These are phyloP conservation scores for Alternaria viburni DNA, from an alignment of 2,329 filamentous ascomycete genomes.

Conservation along the genomic window DNA sequence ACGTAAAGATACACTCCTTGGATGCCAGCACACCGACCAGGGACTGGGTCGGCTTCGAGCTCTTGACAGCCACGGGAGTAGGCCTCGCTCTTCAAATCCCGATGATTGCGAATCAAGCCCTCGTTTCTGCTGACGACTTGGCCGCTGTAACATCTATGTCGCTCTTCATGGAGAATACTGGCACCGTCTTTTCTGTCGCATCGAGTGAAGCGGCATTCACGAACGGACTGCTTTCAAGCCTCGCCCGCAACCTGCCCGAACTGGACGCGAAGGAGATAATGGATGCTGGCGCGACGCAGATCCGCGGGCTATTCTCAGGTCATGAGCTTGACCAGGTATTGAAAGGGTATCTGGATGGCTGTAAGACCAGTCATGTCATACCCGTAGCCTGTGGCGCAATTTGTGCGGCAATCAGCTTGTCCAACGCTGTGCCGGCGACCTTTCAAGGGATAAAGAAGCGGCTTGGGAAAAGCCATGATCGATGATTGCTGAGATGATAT, in stretches of 20 bases:
- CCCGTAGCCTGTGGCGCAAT: constrained; percentile 27
- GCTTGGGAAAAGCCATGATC: constrained; percentile 22
- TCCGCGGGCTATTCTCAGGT: constrained; percentile 45
- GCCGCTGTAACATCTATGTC: constrained; percentile 49
- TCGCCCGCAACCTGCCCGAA: constrained; percentile 43
- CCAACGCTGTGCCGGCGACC: constrained; percentile 23
- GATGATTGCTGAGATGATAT: constrained; percentile 1
- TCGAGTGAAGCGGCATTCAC: constrained; percentile 53
- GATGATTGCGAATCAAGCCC: constrained; percentile 50
- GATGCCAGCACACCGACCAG: constrained; percentile 43
- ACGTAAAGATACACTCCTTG: constrained; percentile 43
- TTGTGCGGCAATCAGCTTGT: constrained; percentile 25
- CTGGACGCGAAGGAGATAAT: constrained; percentile 47
- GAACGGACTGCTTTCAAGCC: constrained; percentile 45
- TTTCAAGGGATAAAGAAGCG: constrained; percentile 20
- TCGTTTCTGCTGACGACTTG: constrained; percentile 46
- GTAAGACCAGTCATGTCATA: constrained; percentile 31
- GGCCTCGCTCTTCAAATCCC: constrained; percentile 53
- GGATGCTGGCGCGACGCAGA: constrained; percentile 53
- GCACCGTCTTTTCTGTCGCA: constrained; percentile 52
- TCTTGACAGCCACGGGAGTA: constrained; percentile 53
- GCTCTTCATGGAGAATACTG: constrained; percentile 53
- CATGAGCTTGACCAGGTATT: constrained; percentile 28
- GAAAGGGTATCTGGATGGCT: constrained; percentile 33
- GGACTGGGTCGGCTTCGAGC: constrained; percentile 58